Percentiles rank a stretch among this genome's conserved stretches.
phyloP scores from a whole-genome alignment of 2,329 filamentous ascomycete species.

The Arthrobotrys iridis region DNA sequence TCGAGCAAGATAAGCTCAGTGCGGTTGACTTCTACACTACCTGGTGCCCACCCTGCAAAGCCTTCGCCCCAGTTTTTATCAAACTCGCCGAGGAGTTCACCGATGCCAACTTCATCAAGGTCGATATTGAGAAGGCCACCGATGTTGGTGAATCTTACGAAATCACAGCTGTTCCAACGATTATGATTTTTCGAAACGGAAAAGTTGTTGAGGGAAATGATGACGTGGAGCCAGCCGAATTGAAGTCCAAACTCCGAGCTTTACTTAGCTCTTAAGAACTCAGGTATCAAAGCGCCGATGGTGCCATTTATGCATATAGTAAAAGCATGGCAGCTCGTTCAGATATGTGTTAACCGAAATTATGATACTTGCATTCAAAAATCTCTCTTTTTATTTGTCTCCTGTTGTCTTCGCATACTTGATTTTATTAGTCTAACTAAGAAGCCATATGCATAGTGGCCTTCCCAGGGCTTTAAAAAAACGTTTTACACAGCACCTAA shows the following conservation, averaged over 20 bases:
- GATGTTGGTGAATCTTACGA: constrained; percentile 66
- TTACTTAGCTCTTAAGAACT: background rate
- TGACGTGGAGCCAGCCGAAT: background rate
- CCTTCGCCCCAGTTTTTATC: constrained; percentile 68
- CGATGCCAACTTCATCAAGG: constrained; percentile 68
- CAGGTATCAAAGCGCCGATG: too few relatives aligned
- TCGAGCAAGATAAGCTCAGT: constrained; percentile 66
- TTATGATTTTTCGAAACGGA: constrained; percentile 70
- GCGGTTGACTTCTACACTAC: constrained; percentile 69
- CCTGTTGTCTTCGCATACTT: too few relatives aligned
- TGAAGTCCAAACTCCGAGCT: background rate
- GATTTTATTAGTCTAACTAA: too few relatives aligned
- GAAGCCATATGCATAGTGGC: too few relatives aligned
- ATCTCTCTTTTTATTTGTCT: too few relatives aligned
- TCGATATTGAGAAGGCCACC: constrained; percentile 69
- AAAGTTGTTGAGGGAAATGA: constrained; percentile 60
- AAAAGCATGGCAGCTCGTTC: too few relatives aligned
- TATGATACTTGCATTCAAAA: too few relatives aligned
- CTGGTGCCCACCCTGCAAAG: constrained; percentile 72
- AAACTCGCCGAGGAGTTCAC: constrained; percentile 64
- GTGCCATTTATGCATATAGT: too few relatives aligned
- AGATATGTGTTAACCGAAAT: too few relatives aligned
- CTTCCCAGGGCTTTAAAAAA: too few relatives aligned
- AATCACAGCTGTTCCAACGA: constrained; percentile 70
- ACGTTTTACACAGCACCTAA: too few relatives aligned